phyloP scores from a whole-genome alignment of 2,329 filamentous ascomycete species.

The Metarhizium robertsii region DNA sequence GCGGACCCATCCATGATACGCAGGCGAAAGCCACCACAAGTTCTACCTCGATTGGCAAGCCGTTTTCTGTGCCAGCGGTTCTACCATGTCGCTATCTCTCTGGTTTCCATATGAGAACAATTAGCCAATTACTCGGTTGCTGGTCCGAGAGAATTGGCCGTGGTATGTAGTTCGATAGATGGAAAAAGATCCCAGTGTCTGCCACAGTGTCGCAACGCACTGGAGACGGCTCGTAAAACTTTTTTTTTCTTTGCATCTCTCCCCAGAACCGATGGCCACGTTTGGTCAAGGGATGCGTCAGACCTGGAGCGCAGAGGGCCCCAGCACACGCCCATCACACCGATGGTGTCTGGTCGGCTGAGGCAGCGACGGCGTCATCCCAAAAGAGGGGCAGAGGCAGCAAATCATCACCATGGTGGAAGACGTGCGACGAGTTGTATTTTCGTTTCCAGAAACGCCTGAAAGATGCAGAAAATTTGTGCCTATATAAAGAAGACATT shows the following conservation, averaged over 20 bases:
- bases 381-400: slow-evolving; percentile 13
- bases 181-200: neutral
- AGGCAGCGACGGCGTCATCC: slow-evolving; percentile 10
- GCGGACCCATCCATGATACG: slow-evolving; percentile 1
- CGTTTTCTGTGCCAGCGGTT: neutral
- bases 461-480: slow-evolving; percentile 15
- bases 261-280: neutral
- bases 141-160: neutral
- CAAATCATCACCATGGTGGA: slow-evolving; percentile 8
- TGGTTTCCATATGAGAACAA: neutral
- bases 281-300: slow-evolving; percentile 1
- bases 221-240: neutral
- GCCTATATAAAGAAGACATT: accelerated
- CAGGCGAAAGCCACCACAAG: neutral
- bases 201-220: neutral
- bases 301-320: neutral
- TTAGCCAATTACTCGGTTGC: neutral
- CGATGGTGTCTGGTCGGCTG: slow-evolving; percentile 2
- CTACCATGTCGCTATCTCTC: neutral
- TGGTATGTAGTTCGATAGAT: neutral
- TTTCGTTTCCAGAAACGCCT: slow-evolving; percentile 12
- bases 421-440: slow-evolving; percentile 5
- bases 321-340: slow-evolving; percentile 5
- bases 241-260: neutral
- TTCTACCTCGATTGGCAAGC: neutral